Evolutionary conservation across 352 stramenopile species (phyloP).

Genomic region (Globisporangium okanoganense): DNA sequence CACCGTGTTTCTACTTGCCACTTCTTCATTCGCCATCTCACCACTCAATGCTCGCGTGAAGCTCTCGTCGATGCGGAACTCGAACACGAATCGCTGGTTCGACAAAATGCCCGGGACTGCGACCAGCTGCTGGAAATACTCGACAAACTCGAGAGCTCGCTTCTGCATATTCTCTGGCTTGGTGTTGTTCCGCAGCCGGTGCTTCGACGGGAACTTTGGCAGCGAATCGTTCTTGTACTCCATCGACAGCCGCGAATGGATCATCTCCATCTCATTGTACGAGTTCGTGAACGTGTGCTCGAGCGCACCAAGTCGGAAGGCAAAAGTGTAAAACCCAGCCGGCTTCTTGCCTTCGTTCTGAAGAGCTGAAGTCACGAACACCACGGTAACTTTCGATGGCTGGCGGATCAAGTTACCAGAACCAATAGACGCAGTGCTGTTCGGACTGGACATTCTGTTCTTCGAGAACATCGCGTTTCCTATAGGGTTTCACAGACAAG

Average conservation of each 20-base stretch:
- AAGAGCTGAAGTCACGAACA: constrained; percentile 50
- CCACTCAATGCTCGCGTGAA: constrained; percentile 31
- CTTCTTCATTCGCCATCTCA: constrained; percentile 2
- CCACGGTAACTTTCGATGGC: constrained; percentile 25
- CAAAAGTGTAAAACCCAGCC: constrained; percentile 66
- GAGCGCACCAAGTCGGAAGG: constrained; percentile 29
- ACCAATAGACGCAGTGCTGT: constrained; percentile 7
- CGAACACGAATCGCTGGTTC: constrained; percentile 61
- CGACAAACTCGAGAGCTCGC: constrained; percentile 69
- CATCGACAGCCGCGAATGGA: constrained; percentile 43
- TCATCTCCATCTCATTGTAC: constrained; percentile 72
- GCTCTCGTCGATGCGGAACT: constrained; percentile 50
- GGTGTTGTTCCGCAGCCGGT: constrained; percentile 67
- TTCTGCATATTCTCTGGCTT: constrained; percentile 87
- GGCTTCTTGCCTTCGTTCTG: constrained; percentile 63
- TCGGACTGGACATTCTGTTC: not conserved
- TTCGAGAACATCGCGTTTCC: constrained; percentile 5
- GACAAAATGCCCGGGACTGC: constrained; percentile 38
- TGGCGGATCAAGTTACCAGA: constrained; percentile 2
- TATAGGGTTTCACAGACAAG: not conserved
- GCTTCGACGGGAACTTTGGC: constrained; percentile 80
- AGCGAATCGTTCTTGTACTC: constrained; percentile 28
- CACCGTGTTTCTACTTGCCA: constrained; percentile 6
- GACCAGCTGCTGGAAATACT: constrained; percentile 72
- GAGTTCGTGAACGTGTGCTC: constrained; percentile 58